Evolutionary conservation across 192 early-diverging fungal species (phyloP).

Genomic region (Dimargaris xerosporica): DNA sequence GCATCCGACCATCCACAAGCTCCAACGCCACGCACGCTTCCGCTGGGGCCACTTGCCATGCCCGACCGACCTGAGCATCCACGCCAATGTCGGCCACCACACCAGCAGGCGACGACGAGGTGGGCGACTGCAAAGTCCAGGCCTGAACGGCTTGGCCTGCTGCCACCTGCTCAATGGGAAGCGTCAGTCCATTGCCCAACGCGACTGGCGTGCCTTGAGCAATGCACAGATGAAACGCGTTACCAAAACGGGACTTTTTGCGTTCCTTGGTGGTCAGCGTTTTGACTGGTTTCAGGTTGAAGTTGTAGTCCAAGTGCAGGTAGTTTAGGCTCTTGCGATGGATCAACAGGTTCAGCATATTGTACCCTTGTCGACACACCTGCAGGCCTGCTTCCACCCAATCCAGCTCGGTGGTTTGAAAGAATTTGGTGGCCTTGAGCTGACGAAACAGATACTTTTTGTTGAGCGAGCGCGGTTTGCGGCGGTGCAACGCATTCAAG

Average conservation of each 20-base stretch:
- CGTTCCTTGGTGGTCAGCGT: conserved; percentile 98
- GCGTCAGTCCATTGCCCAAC: conserved; percentile 22
- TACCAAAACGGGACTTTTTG: conserved; percentile 97
- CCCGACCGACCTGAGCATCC: conserved; percentile 2
- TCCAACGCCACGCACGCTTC: conserved; percentile 22
- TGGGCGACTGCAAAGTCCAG: conserved; percentile 9
- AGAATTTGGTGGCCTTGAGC: conserved; percentile 94
- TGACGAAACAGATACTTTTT: conserved; percentile 94
- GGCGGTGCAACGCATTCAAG: conserved; percentile 76
- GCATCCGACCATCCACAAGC: conserved; percentile 20
- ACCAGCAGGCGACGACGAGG: too few species aligned
- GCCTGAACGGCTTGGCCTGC: conserved; percentile 18
- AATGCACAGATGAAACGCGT: conserved; percentile 81
- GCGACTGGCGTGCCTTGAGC: conserved; percentile 29
- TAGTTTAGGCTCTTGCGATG: conserved; percentile 98
- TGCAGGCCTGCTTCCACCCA: conserved; percentile 99
- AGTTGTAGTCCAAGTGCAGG: conserved; percentile 98
- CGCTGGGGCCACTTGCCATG: conserved; percentile 16
- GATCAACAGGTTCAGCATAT: conserved; percentile 97
- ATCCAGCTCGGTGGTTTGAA: conserved; percentile 94
- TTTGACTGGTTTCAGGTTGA: conserved; percentile 97
- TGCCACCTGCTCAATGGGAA: conserved; percentile 26
- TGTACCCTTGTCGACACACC: conserved; percentile 96
- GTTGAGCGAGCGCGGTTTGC: conserved; percentile 72
- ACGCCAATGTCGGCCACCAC: background rate